Conservation (phyloP, 768 basidiomycete species). For the Boletus edulis region DNA sequence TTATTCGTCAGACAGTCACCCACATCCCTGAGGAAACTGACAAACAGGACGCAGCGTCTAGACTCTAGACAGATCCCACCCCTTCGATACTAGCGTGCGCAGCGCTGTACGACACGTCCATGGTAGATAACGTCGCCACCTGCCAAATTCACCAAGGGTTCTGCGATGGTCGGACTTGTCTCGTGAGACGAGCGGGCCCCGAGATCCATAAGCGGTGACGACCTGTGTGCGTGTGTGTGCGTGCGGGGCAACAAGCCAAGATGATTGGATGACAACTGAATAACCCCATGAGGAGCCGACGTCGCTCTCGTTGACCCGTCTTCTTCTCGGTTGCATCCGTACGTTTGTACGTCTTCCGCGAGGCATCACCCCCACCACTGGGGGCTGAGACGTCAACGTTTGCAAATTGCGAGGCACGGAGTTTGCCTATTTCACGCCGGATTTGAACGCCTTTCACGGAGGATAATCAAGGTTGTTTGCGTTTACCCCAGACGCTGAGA, state of each 20-base stretch:
- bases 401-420: neutral
- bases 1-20: no score
- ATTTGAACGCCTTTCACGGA: neutral
- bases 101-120: no score
- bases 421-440: neutral
- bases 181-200: neutral
- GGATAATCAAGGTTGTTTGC: neutral
- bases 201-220: no score
- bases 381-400: neutral
- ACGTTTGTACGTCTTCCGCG: no score
- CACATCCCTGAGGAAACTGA: no score
- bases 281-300: neutral
- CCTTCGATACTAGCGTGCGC: no score
- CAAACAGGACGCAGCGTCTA: no score
- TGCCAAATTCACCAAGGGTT: neutral
- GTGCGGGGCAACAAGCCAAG: neutral
- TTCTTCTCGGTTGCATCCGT: no score
- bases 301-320: no score
- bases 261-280: neutral
- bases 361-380: no score
- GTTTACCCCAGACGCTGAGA: slow-evolving; percentile 4
- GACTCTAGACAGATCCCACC: no score
- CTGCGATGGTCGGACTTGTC: neutral
- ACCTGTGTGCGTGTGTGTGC: neutral
- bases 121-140: neutral